Conservation (phyloP, 1,284 basidiomycete species). For the Ceratobasidium sp. region DNA sequence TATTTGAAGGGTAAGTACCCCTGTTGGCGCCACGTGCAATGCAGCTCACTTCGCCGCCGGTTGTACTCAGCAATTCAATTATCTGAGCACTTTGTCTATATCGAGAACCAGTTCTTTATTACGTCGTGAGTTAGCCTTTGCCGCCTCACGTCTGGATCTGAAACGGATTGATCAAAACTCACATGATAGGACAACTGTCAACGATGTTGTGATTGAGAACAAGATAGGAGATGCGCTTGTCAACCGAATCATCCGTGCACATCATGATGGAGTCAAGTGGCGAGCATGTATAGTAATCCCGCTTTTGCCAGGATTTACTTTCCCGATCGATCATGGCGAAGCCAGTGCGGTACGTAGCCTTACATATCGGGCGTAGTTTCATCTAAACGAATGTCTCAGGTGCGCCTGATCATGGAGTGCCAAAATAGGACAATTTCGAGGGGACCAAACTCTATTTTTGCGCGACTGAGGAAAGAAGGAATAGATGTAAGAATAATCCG, state of each 20-base stretch:
- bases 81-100: conserved; percentile 93
- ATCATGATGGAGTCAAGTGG: conserved; percentile 84
- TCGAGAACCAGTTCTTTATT: conserved; percentile 99
- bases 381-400: conserved; percentile 53
- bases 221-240: conserved; percentile 94
- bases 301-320: conserved; percentile 91
- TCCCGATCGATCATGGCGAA: conserved; percentile 90
- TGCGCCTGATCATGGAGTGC: conserved; percentile 92
- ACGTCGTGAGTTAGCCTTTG: conserved; percentile 65
- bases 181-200: conserved; percentile 73
- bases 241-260: conserved; percentile 87
- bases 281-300: conserved; percentile 94
- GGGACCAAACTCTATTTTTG: conserved; percentile 93
- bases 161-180: not conserved
- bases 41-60: not conserved
- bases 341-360: conserved; percentile 78
- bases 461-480: conserved; percentile 82
- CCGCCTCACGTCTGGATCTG: not conserved
- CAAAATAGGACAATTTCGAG: conserved; percentile 90
- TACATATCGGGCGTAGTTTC: conserved; percentile 20
- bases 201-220: conserved; percentile 90
- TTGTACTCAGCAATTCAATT: conserved; percentile 79
- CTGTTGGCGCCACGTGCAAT: not conserved
- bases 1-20: conserved; percentile 78
- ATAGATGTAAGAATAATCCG: conserved; percentile 71